phyloP scores from a whole-genome alignment of 1,284 basidiomycete genomes.

The Mycena citricolor region DNA sequence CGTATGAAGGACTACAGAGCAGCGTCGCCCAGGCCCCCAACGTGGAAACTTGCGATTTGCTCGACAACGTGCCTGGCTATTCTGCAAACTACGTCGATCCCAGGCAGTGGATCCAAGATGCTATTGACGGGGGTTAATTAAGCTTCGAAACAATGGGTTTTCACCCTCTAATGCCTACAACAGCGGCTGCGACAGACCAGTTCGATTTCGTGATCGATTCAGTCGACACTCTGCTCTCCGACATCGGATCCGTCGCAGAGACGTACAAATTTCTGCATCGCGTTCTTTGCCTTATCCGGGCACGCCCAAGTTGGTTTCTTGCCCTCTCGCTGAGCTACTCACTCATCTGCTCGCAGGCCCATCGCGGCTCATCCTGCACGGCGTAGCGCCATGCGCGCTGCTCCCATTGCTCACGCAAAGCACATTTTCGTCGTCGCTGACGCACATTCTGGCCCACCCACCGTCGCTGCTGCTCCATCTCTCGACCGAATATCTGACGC shows the following conservation, averaged over 20 bases:
- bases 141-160: conserved; percentile 7
- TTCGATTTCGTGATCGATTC: conserved; percentile 67
- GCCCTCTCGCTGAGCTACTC: conserved; percentile 10
- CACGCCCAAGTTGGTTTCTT: conserved; percentile 37
- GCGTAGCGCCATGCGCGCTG: conserved; percentile 51
- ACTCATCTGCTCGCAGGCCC: conserved; percentile 38
- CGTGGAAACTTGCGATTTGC: conserved; percentile 52
- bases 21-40: conserved; percentile 28
- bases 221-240: conserved; percentile 57
- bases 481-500: conserved; percentile 62
- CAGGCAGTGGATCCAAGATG: conserved; percentile 40
- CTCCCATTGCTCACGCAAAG: conserved; percentile 58
- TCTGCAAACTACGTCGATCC: conserved; percentile 34
- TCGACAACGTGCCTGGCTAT: conserved; percentile 56
- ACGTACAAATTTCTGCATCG: conserved; percentile 51
- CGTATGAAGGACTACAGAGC: conserved; percentile 54
- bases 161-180: conserved; percentile 23
- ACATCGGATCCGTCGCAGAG: conserved; percentile 54
- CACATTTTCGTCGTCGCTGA: conserved; percentile 64
- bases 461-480: conserved; percentile 63
- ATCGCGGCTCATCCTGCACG: conserved; percentile 68
- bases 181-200: conserved; percentile 40
- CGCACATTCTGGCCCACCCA: conserved; percentile 67
- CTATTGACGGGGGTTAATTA: conserved; percentile 46
- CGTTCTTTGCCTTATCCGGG: conserved; percentile 42